phyloP scores from a whole-genome alignment of 1,284 basidiomycete genomes.

The Gomphus sp. region DNA sequence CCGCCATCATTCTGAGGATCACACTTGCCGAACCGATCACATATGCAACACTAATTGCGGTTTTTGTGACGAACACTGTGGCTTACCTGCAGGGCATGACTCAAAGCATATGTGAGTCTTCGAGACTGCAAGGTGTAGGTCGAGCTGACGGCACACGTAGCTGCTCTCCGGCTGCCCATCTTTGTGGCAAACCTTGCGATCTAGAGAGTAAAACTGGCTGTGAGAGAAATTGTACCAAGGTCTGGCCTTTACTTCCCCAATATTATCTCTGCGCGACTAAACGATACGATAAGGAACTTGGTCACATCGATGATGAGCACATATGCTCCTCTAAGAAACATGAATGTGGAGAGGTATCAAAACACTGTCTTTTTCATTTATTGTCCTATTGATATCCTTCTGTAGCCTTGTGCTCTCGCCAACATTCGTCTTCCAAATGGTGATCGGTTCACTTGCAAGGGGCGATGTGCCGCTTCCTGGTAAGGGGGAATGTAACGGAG shows the following conservation, averaged over 20 bases:
- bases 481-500: slow-evolving; percentile 16
- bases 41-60: slow-evolving; percentile 34
- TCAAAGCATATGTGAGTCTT: slow-evolving; percentile 40
- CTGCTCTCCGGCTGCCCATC: slow-evolving; percentile 37
- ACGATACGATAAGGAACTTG: slow-evolving; percentile 25
- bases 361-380: background rate
- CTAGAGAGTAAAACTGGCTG: slow-evolving; percentile 38
- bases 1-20: slow-evolving; percentile 29
- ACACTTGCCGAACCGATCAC: slow-evolving; percentile 43
- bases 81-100: slow-evolving; percentile 42
- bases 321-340: slow-evolving; percentile 43
- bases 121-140: background rate
- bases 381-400: background rate
- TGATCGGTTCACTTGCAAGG: slow-evolving; percentile 30
- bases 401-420: slow-evolving; percentile 37
- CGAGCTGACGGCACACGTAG: slow-evolving; percentile 19
- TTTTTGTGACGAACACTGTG: slow-evolving; percentile 33
- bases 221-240: slow-evolving; percentile 39
- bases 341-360: slow-evolving; percentile 43
- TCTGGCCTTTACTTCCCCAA: slow-evolving; percentile 13
- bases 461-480: slow-evolving; percentile 36
- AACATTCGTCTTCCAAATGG: slow-evolving; percentile 25
- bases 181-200: slow-evolving; percentile 40
- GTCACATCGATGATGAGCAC: slow-evolving; percentile 34
- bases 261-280: background rate